Evolutionary conservation across 1,139 yeast species (phyloP), one percentile per base, ranked within the genome.

Genomic region (Candida gigantensis): DNA sequence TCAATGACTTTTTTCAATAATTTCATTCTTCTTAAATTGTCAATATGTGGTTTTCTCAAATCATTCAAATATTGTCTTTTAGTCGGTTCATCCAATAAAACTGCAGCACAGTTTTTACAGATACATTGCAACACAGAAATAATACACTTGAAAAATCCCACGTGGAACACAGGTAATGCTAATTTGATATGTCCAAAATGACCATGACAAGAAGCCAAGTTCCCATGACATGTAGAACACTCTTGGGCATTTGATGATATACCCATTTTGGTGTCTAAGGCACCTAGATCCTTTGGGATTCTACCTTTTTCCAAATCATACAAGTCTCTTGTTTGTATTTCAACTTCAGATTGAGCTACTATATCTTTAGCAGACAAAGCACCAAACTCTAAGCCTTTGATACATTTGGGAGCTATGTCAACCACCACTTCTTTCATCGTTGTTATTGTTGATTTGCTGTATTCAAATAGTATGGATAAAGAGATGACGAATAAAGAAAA

Each of bases 151-250:
- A 94, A 92, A 58, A 89, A 94, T 5, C 99, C 99, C 30, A 92
- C 95, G 57, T 94, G 98, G 65, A 92, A 94, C 12, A 90, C 97
- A 2, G 99, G 99, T 34, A 94, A 69, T 0, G 97, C 96, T 37
- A 94, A 72, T 49, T 88, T 79, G 46, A 94, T 79, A 55, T 94
- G 96, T 29, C 99, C 99, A 59, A 94, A 94, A 65, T 94, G 99
- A 37, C 99, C 99, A 62, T 92, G 97, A 59, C 99, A 94, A 1
- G 95, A 79, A 0, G 96, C 96, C 51, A 94, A 68, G 50, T 82
- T 82, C 6, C 97, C 97, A 50, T 81, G 89, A 65, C 99, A 94
- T 0, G 97, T 94, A 11, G 78, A 60, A 69, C 98, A 94, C 55
- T 85, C 95, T 16, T 79, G 70, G 20, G 84, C 67, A 50, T 89